Evolutionary conservation across 768 basidiomycete species (phyloP).

Genomic region (Boletus barrowsii): DNA sequence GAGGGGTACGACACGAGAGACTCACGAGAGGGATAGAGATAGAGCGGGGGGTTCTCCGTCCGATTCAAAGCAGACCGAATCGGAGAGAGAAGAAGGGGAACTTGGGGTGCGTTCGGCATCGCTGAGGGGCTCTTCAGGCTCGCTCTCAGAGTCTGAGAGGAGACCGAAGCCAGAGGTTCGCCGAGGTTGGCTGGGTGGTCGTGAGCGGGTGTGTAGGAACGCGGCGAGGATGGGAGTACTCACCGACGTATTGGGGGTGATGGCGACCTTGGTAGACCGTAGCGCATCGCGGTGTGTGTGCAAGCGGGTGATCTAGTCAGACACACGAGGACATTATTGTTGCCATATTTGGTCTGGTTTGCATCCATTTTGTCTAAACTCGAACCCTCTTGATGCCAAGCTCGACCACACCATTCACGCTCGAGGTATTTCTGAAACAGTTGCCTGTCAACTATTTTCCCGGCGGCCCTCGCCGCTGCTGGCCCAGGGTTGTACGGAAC

Average conservation of each 20-base stretch:
- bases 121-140: constrained; percentile 31
- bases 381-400: no score
- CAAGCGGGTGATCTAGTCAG: background rate
- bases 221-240: background rate
- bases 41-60: constrained; percentile 38
- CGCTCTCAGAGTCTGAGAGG: constrained; percentile 46
- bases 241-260: constrained; percentile 47
- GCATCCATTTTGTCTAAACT: background rate
- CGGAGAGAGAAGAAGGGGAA: constrained; percentile 36
- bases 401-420: no score
- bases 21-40: constrained; percentile 34
- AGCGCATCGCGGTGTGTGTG: constrained; percentile 41
- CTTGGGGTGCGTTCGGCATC: constrained; percentile 35
- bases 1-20: background rate
- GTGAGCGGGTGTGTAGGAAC: constrained; percentile 4
- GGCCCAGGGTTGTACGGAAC: no score
- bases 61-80: constrained; percentile 42
- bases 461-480: no score
- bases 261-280: constrained; percentile 49
- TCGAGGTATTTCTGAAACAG: no score
- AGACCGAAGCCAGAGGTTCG: constrained; percentile 53
- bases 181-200: constrained; percentile 19
- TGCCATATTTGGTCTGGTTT: background rate
- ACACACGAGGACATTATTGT: background rate
- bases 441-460: no score